Conservation (phyloP, 2,329 filamentous ascomycete species). For the Neofusicoccum sp. region DNA sequence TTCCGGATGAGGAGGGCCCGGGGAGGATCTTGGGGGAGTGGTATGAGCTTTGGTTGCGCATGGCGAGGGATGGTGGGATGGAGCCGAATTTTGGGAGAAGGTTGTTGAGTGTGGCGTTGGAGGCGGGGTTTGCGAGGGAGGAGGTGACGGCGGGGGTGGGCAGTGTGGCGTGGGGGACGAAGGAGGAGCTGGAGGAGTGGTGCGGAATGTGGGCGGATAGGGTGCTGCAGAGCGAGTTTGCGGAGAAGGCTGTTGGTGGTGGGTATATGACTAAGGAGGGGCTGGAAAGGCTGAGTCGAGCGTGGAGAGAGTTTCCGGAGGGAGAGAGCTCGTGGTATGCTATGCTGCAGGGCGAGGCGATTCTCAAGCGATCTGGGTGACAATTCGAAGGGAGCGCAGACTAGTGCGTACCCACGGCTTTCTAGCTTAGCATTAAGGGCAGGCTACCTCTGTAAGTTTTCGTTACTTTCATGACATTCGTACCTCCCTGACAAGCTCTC, state of each 20-base stretch:
- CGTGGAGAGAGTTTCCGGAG: conserved; percentile 44
- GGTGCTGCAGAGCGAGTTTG: conserved; percentile 38
- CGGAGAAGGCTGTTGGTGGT: conserved; percentile 39
- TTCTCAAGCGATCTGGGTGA: conserved; percentile 23
- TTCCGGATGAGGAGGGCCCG: conserved; percentile 32
- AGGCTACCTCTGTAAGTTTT: too few relatives aligned
- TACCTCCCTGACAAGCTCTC: too few relatives aligned
- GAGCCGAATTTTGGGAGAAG: conserved; percentile 29
- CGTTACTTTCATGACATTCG: too few relatives aligned
- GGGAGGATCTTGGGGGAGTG: conserved; percentile 38
- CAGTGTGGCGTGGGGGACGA: conserved; percentile 12
- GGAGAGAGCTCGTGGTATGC: conserved; percentile 47
- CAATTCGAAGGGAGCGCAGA: too few relatives aligned
- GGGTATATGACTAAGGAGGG: conserved; percentile 42
- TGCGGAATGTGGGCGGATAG: conserved; percentile 44
- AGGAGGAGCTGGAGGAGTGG: conserved; percentile 43
- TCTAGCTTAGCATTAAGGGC: too few relatives aligned
- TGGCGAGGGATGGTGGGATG: conserved; percentile 32
- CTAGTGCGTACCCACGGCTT: too few relatives aligned
- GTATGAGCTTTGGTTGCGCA: conserved; percentile 37
- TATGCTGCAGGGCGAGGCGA: conserved; percentile 47
- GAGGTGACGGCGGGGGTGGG: conserved; percentile 26
- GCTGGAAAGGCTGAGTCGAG: conserved; percentile 42
- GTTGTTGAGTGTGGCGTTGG: conserved; percentile 33
- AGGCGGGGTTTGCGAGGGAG: conserved; percentile 26